A percentile compares a stretch with the other conserved stretches of the same genome.
Evolutionary conservation across 73 alveolate genomes (phyloP).

Genomic region (Tetrahymena thermophila): DNA sequence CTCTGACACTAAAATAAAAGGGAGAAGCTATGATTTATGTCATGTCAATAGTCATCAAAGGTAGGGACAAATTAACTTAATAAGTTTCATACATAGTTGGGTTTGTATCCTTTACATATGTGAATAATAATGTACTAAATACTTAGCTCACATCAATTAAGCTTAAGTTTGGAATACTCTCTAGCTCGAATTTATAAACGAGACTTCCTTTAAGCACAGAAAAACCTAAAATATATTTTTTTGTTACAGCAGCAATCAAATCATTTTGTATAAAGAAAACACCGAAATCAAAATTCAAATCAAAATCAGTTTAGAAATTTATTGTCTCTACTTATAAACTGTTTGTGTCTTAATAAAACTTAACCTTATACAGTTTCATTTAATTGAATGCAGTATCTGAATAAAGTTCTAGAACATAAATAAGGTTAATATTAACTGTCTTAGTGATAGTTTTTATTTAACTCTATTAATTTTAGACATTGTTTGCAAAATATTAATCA

Average conservation of each 20-base stretch:
- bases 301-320: background rate
- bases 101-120: background rate
- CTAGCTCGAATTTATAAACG: background rate
- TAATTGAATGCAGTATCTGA: background rate
- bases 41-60: background rate
- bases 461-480: too few species aligned
- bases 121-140: background rate
- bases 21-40: background rate
- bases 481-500: background rate
- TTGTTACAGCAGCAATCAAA: background rate
- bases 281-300: background rate
- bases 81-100: background rate
- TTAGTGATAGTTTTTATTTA: background rate
- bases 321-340: background rate
- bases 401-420: background rate
- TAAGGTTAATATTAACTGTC: background rate
- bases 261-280: background rate
- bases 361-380: background rate
- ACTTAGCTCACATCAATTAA: background rate
- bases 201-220: background rate
- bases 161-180: background rate
- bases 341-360: background rate
- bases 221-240: background rate
- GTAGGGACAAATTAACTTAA: background rate
- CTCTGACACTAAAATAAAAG: background rate